These are phyloP conservation scores for Cystoderma amianthinum DNA, from an alignment of 768 basidiomycete species.

Conservation along the genomic window DNA sequence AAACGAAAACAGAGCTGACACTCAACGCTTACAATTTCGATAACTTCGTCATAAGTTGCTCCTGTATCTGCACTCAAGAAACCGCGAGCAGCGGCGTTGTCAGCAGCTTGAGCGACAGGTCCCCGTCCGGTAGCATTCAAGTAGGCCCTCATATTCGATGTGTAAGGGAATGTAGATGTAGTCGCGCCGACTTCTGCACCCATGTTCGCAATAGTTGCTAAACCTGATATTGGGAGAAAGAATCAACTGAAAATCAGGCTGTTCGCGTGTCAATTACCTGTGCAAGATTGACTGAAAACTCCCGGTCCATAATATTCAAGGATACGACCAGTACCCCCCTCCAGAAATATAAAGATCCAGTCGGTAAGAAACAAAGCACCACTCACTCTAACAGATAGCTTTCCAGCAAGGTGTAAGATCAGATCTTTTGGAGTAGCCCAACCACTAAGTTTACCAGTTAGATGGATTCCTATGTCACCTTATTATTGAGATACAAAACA, in stretches of 20 bases:
- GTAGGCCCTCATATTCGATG: constrained; percentile 82
- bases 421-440: constrained; percentile 97
- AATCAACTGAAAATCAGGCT: neutral
- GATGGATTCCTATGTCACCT: constrained; percentile 76
- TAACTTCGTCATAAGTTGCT: constrained; percentile 90
- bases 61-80: constrained; percentile 82
- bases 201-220: constrained; percentile 98
- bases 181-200: constrained; percentile 99
- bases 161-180: constrained; percentile 97
- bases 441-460: constrained; percentile 80
- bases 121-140: constrained; percentile 85
- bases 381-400: constrained; percentile 84
- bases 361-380: neutral
- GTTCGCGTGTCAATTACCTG: constrained; percentile 41
- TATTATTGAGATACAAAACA: no score
- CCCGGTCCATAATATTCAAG: constrained; percentile 97
- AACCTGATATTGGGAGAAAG: constrained; percentile 25
- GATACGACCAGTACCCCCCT: constrained; percentile 96
- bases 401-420: constrained; percentile 90
- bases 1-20: no score
- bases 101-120: constrained; percentile 82
- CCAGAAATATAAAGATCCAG: constrained; percentile 3
- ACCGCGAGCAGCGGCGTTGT: constrained; percentile 69
- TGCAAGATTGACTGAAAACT: constrained; percentile 84
- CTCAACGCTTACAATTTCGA: constrained; percentile 74